Base-by-base conservation (phyloP, 176 grass and related monocot species). In the Oryza longistaminata region DNA sequence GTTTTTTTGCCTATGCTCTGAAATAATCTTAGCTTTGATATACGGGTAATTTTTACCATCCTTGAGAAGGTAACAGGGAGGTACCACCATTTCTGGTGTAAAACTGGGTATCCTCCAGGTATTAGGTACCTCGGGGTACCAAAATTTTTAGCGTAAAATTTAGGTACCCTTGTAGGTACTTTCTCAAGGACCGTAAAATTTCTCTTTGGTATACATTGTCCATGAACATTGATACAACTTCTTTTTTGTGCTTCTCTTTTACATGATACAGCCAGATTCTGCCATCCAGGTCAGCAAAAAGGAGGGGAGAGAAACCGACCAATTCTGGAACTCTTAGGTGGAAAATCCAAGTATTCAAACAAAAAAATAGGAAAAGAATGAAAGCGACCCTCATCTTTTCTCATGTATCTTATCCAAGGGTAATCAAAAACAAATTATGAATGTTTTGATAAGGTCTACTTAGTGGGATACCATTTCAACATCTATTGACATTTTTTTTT, bases 311-410 rank as follows among this genome's bases (percentile, higher is more conserved):
- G 96, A 99, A 87, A 92, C 88, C 0, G 93, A 99, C 68, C 92
- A 94, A 66, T 99, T 99, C 64, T 99, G 96, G 86, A 83, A 82
- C 49, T 99, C 43, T 80, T 99, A 45, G 96, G 93, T 69, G 93
- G 88, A 42, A 96, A 92, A 99, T 74, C 86, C 75, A 92, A 96
- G 86, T 96, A 99, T 74, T 81, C 86, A 0, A 96, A 91, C 91
- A 78, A 99, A 70, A 99, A 99, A 75, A 73, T 96, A 55, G 89
- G 42, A 84, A 94, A 80, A 88, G 93, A 96, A 81, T 55, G 96
- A 99, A 94, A 88, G 91, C 66, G 93, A 99, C 22, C 91, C 96
- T 24, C 93, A 66, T 86, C 90, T 99, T 73, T 99, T 96, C 62
- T 92, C 93, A 71, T 99, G 93, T 78, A 88, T 83, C 77, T 73